Evolutionary conservation across 768 basidiomycete species (phyloP).

Genomic region (Mycena capillaripes): DNA sequence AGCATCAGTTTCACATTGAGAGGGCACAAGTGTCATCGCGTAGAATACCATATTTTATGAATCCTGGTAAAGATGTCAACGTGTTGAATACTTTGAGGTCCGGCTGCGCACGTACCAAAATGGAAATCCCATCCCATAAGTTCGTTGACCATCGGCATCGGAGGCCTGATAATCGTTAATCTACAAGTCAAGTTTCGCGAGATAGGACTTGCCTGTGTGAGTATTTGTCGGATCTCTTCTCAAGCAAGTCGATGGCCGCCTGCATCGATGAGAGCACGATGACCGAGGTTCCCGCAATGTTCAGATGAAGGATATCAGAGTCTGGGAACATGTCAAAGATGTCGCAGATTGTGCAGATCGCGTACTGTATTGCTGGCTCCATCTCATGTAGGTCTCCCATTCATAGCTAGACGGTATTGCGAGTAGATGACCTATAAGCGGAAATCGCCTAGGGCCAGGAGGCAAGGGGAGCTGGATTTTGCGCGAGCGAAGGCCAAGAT

Average conservation of each 20-base stretch:
- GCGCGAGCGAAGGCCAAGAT: too few relatives aligned
- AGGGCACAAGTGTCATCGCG: not conserved
- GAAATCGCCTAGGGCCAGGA: too few relatives aligned
- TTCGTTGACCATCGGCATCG: not conserved
- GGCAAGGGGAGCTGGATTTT: too few relatives aligned
- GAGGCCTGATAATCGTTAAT: not conserved
- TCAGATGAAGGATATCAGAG: too few relatives aligned
- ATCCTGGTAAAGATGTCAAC: not conserved
- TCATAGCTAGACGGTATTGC: too few relatives aligned
- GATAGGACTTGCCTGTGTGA: slow-evolving; percentile 48
- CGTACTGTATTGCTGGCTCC: not conserved
- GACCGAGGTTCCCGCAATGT: too few relatives aligned
- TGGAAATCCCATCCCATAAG: slow-evolving; percentile 5
- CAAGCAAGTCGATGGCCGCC: slow-evolving; percentile 49
- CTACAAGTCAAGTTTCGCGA: not conserved
- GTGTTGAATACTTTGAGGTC: not conserved
- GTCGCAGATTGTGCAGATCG: not conserved
- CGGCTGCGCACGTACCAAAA: not conserved
- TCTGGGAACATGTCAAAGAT: slow-evolving; percentile 14
- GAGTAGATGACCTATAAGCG: too few relatives aligned
- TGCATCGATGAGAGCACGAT: slow-evolving; percentile 43
- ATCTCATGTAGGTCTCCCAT: not conserved
- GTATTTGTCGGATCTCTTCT: slow-evolving; percentile 54
- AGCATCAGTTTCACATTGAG: not conserved
- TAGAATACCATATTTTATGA: slow-evolving; percentile 10